Percentiles rank a stretch among this genome's conserved stretches.
Evolutionary conservation across 768 basidiomycete genomes (phyloP).

Genomic region (Strobilomyces dryophilus): DNA sequence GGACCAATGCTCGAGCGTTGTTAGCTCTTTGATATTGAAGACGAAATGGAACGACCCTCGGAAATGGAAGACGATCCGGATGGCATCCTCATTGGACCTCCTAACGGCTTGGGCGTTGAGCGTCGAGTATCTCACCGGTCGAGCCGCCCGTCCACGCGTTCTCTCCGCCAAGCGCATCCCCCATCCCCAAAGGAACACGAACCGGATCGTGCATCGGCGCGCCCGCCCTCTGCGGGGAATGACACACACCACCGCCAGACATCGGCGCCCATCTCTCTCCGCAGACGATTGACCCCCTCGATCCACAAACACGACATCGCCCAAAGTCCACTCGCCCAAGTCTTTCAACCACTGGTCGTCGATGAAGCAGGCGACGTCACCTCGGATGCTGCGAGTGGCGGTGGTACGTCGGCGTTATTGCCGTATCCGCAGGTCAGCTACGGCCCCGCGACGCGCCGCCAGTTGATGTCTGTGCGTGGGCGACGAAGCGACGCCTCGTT

Average conservation of each 20-base stretch:
- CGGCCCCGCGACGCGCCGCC: slow-evolving; percentile 37
- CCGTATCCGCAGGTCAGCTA: slow-evolving; percentile 28
- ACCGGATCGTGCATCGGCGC: background rate
- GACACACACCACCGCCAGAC: slow-evolving; percentile 9
- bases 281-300: slow-evolving; percentile 20
- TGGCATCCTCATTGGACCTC: slow-evolving; percentile 13
- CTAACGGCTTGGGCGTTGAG: slow-evolving; percentile 11
- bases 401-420: slow-evolving; percentile 4
- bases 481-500: slow-evolving; percentile 13
- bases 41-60: slow-evolving; percentile 35
- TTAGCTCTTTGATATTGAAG: slow-evolving; percentile 78
- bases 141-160: slow-evolving; percentile 31
- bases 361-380: slow-evolving; percentile 41
- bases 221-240: slow-evolving; percentile 6
- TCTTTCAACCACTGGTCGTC: slow-evolving; percentile 64
- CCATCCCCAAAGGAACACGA: slow-evolving; percentile 22
- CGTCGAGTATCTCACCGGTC: slow-evolving; percentile 32
- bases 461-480: slow-evolving; percentile 26
- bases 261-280: slow-evolving; percentile 15
- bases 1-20: background rate
- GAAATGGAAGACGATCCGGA: slow-evolving; percentile 9
- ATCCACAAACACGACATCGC: slow-evolving; percentile 20
- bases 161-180: slow-evolving; percentile 16
- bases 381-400: slow-evolving; percentile 11
- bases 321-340: slow-evolving; percentile 63